These are phyloP conservation scores for Apium graveolens DNA, from an alignment of 129 eudicot genomes.

Conservation along the genomic window DNA sequence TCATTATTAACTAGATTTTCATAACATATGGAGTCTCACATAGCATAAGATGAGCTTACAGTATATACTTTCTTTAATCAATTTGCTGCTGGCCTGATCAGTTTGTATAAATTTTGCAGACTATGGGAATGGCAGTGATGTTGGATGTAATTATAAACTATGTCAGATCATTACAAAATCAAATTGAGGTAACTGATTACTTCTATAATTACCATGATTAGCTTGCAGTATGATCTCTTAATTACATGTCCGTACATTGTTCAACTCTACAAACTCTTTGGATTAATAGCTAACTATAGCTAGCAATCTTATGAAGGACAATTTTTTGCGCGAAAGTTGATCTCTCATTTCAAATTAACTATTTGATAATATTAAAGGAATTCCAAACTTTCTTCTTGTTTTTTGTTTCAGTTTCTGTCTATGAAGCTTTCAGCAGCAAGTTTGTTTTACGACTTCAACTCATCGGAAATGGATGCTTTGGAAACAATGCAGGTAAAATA, in stretches of 20 bases:
- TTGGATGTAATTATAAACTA: slow-evolving; percentile 78
- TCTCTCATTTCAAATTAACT: not conserved
- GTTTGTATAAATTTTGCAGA: slow-evolving; percentile 28
- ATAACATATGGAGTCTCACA: not conserved
- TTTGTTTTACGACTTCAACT: slow-evolving; percentile 84
- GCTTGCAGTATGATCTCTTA: too few relatives aligned
- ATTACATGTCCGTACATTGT: too few relatives aligned
- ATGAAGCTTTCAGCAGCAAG: slow-evolving; percentile 99
- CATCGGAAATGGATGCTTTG: slow-evolving; percentile 70
- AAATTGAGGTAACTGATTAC: slow-evolving; percentile 55
- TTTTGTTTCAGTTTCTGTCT: slow-evolving; percentile 59
- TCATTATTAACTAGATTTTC: not conserved
- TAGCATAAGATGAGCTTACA: not conserved
- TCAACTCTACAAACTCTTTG: too few relatives aligned
- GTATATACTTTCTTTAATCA: not conserved
- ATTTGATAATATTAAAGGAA: not conserved
- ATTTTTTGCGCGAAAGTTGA: too few relatives aligned
- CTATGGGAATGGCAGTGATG: slow-evolving; percentile 98
- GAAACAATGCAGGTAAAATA: slow-evolving; percentile 55
- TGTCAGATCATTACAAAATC: slow-evolving; percentile 78
- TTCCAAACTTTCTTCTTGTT: not conserved
- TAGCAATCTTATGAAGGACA: not conserved
- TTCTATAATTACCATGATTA: too few relatives aligned
- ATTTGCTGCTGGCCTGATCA: not conserved
- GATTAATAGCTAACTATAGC: not conserved